Base-by-base conservation (phyloP, 2,329 filamentous ascomycete species). In the Ophiostoma ips region DNA sequence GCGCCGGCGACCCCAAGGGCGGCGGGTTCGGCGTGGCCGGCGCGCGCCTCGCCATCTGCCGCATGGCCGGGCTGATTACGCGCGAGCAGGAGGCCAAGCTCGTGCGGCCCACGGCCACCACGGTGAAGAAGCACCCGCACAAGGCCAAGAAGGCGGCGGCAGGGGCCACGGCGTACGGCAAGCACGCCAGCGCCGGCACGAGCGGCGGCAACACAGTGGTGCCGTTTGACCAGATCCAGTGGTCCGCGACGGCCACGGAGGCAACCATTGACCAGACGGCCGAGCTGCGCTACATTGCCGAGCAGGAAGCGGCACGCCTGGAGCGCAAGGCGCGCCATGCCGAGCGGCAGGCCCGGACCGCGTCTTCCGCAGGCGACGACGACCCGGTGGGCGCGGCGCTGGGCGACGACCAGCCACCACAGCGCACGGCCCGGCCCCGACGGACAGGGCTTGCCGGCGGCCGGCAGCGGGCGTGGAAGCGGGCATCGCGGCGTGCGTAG, bases 191-290 rank as follows among this genome's bases (percentile, higher is more conserved):
- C 47, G 19, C 30, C 9, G 41, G 31, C 16, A 8, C 35, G n/a
- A n/a, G n/a, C 19, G 9, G 43, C 8, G 45, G 34, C 2, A 36
- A 46, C 18, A 55, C 56, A 50, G 59, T 64, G n/a, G 60, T 65
- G 13, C 58, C 62, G 5, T 65, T 62, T 57, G 62, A 66, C 18
- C 55, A 66, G 52, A 58, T 66, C 36, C 47, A 54, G 24, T 61
- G 57, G 56, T 43, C 52, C 3, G 49, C 34, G 41, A 50, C 52
- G 19, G 36, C 12, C 19, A 50, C 52, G 1, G 49, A 49, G 12
- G 24, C 43, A 3, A 11, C 41, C n/a, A 4, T 55, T 1, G 54
- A 57, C 41, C 53, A 55, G 52, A 21, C 53, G 2, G 44, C 41
- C 6, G 53, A 55, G 48, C 50, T 52, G 48, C 19, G 44, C 40